Conservation (phyloP, 345 rosid species). For the Linum lewisii region DNA sequence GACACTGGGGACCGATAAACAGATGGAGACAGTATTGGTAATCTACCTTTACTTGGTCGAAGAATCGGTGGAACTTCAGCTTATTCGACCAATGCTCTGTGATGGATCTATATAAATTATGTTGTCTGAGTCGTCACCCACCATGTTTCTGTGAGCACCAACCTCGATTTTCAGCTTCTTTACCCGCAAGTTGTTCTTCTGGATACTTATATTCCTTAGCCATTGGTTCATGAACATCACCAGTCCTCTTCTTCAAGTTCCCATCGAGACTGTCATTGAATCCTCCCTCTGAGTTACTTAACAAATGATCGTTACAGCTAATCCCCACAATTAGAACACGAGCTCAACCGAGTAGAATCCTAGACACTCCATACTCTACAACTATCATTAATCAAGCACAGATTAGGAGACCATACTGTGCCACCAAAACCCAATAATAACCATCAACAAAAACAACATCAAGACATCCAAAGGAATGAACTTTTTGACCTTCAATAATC, state of each 20-base stretch:
- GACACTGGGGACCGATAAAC: too few species aligned
- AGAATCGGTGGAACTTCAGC: constrained; percentile 56
- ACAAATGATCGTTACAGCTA: constrained; percentile 38
- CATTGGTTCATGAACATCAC: constrained; percentile 12
- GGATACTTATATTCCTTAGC: constrained; percentile 16
- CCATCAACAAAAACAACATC: too few species aligned
- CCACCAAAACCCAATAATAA: too few species aligned
- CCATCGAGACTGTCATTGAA: constrained; percentile 15
- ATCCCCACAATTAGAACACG: constrained; percentile 30
- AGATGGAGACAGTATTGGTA: constrained; percentile 11
- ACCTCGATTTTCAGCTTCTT: constrained; percentile 14
- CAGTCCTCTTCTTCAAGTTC: constrained; percentile 12
- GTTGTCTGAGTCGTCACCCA: constrained; percentile 34
- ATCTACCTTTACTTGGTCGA: constrained; percentile 78
- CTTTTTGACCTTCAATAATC: too few species aligned
- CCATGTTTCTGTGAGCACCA: constrained; percentile 21
- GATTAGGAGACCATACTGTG: too few species aligned
- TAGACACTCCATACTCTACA: too few species aligned
- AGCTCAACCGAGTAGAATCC: too few species aligned
- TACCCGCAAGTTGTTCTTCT: constrained; percentile 16
- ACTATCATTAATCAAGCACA: too few species aligned
- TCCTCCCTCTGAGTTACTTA: constrained; percentile 26
- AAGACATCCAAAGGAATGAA: too few species aligned
- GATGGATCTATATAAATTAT: constrained; percentile 50
- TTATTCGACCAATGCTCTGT: constrained; percentile 50